Conservation (phyloP, 176 grass and related monocot genomes). For the Cymbopogon citratus region DNA sequence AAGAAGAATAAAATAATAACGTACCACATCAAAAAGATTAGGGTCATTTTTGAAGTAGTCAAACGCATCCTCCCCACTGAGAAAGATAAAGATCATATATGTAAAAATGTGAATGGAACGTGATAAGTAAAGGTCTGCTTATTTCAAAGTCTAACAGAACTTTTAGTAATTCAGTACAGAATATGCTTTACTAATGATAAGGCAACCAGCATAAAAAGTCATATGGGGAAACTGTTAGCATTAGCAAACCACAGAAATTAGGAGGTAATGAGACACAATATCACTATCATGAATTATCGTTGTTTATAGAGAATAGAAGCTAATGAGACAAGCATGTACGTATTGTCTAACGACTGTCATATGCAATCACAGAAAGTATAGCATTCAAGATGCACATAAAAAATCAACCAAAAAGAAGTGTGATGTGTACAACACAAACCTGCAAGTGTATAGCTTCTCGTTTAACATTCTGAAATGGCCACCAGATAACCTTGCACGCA, state of each 20-base stretch:
- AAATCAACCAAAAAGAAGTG: background rate
- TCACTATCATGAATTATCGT: background rate
- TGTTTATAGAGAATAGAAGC: background rate
- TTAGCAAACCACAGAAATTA: background rate
- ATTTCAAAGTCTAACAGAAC: background rate
- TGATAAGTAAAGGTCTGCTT: background rate
- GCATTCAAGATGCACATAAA: background rate
- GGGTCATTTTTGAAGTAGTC: conserved; percentile 84
- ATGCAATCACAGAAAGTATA: background rate
- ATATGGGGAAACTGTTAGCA: background rate
- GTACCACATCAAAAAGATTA: conserved; percentile 82
- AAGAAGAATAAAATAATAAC: background rate
- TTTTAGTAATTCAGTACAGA: background rate
- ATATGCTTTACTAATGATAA: background rate
- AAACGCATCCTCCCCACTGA: conserved; percentile 80
- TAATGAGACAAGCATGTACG: background rate
- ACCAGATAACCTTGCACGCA: conserved; percentile 88
- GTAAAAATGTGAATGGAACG: conserved; percentile 4
- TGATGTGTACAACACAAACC: conserved; percentile 34
- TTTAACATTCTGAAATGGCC: conserved; percentile 62
- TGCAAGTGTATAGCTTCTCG: conserved; percentile 70
- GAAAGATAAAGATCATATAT: conserved; percentile 20
- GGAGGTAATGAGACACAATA: background rate
- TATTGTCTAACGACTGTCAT: background rate
- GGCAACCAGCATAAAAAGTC: background rate